Percentiles rank a stretch among this genome's conserved stretches.
Evolutionary conservation across 1,284 basidiomycete genomes (phyloP).

Genomic region (Leccinum pachyderme): DNA sequence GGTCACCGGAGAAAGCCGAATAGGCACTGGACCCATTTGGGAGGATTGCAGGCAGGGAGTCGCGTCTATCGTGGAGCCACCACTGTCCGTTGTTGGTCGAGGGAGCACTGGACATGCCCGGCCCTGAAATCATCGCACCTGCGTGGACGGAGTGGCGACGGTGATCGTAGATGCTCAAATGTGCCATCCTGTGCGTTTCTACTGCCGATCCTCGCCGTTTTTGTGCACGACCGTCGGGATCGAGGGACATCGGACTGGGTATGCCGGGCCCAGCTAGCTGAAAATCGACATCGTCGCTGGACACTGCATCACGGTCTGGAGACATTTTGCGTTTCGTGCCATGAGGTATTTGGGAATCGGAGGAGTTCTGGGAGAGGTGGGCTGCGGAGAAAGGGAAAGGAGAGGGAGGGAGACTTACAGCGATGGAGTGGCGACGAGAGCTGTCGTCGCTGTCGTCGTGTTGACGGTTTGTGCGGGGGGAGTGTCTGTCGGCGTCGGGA

Average conservation of each 20-base stretch:
- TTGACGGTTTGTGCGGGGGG: constrained; percentile 33
- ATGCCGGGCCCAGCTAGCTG: constrained; percentile 67
- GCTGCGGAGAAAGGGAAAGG: not conserved
- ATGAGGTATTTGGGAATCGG: constrained; percentile 44
- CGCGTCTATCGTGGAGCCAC: constrained; percentile 67
- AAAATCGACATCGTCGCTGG: constrained; percentile 62
- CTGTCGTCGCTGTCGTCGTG: constrained; percentile 56
- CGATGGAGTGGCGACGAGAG: constrained; percentile 66
- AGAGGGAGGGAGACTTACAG: constrained; percentile 38
- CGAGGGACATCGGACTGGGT: constrained; percentile 52
- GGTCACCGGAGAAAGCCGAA: constrained; percentile 62
- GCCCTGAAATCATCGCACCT: constrained; percentile 39
- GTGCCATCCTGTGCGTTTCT: constrained; percentile 69
- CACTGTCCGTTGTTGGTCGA: constrained; percentile 35
- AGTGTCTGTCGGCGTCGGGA: constrained; percentile 40
- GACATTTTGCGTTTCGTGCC: constrained; percentile 82
- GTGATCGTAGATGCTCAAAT: constrained; percentile 66
- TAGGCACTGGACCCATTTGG: constrained; percentile 58
- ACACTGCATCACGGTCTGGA: constrained; percentile 53
- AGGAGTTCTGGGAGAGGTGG: constrained; percentile 26
- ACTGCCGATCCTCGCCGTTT: constrained; percentile 79
- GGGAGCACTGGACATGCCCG: constrained; percentile 27
- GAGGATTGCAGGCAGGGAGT: constrained; percentile 67
- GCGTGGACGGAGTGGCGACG: constrained; percentile 73
- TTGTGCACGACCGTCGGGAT: constrained; percentile 63